phyloP scores from a whole-genome alignment of 2,329 filamentous ascomycete species.

The Ceratocystis diversiconidia region DNA sequence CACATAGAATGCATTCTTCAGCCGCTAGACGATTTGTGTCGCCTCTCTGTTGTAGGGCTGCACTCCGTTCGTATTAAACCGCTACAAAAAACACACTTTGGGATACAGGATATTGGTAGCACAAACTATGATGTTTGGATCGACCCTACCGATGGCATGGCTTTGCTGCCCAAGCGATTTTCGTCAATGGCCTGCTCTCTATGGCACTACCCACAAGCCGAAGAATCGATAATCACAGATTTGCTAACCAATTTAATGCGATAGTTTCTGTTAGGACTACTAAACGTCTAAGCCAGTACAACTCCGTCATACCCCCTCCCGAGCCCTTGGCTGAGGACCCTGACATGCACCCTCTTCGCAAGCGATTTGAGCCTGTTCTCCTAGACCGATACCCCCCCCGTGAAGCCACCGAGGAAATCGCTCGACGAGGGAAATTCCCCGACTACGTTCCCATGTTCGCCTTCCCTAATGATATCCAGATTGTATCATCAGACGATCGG shows the following conservation, averaged over 20 bases:
- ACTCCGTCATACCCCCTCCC: conserved; percentile 88
- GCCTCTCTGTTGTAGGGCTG: background rate
- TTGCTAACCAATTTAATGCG: conserved; percentile 16
- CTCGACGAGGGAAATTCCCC: conserved; percentile 72
- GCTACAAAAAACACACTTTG: background rate
- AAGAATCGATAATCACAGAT: conserved; percentile 12
- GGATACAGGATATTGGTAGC: background rate
- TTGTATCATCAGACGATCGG: conserved; percentile 86
- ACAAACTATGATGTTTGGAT: too few relatives aligned
- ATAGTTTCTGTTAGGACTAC: conserved; percentile 57
- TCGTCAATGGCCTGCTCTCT: background rate
- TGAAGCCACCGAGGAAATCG: conserved; percentile 62
- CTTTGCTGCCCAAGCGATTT: too few relatives aligned
- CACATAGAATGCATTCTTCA: background rate
- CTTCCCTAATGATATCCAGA: conserved; percentile 94
- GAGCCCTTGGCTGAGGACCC: conserved; percentile 81
- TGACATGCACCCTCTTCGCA: conserved; percentile 88
- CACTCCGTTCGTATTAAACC: background rate
- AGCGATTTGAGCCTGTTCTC: conserved; percentile 89
- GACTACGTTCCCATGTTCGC: conserved; percentile 99
- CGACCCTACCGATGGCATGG: too few relatives aligned
- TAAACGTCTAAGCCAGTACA: conserved; percentile 88
- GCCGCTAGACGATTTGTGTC: background rate
- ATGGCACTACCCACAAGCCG: background rate
- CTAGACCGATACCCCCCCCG: conserved; percentile 87